phyloP scores from a whole-genome alignment of 305 asterid species.

The Plantago lanceolata region DNA sequence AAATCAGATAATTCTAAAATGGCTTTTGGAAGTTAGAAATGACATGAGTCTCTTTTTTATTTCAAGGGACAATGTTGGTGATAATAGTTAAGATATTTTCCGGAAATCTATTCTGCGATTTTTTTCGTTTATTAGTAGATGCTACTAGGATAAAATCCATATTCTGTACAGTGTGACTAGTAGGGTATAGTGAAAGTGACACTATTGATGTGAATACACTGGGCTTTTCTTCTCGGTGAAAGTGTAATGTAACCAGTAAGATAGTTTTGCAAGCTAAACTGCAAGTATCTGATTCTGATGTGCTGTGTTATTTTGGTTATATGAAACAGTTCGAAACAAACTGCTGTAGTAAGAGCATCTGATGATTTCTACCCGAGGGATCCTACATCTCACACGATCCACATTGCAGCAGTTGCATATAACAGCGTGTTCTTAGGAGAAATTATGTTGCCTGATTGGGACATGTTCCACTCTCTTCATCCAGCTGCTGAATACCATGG shows the following conservation, averaged over 20 bases:
- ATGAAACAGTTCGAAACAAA: constrained; percentile 69
- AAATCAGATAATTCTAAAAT: background rate
- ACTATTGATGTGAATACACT: background rate
- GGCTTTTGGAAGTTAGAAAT: background rate
- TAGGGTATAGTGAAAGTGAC: too few species aligned
- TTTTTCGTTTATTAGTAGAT: background rate
- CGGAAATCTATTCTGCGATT: background rate
- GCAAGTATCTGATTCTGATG: constrained; percentile 34
- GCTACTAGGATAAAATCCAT: background rate
- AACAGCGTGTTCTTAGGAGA: constrained; percentile 79
- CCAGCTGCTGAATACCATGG: constrained; percentile 89
- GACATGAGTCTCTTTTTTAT: too few species aligned
- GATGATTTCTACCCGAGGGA: constrained; percentile 85
- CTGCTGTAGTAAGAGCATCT: constrained; percentile 73
- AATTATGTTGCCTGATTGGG: constrained; percentile 90
- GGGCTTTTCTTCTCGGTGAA: background rate
- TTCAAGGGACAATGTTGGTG: too few species aligned
- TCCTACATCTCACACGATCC: constrained; percentile 80
- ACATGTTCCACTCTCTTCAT: constrained; percentile 91
- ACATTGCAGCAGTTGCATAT: constrained; percentile 82
- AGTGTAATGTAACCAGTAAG: background rate
- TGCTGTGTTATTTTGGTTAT: constrained; percentile 6
- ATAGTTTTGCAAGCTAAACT: background rate
- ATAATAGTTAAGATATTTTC: too few species aligned
- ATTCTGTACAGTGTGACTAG: background rate